Evolutionary conservation across 257 asterid genomes (phyloP), one percentile per base, ranked within the genome.

Genomic region (Solanum piurae): DNA sequence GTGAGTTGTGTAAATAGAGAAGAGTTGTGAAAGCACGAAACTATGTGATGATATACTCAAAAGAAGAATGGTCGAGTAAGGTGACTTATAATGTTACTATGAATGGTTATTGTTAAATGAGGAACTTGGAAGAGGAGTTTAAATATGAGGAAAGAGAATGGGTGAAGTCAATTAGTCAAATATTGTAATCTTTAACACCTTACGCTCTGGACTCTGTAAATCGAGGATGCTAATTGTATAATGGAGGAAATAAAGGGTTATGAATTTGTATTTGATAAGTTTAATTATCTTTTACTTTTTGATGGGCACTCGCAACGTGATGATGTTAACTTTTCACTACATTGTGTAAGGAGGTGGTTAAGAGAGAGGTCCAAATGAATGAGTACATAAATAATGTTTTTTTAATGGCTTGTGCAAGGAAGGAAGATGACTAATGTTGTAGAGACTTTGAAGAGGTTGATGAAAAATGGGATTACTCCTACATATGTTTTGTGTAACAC

Each of bases 301-400:
- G 93, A 95, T 86, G 98, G 98, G 75, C 91, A 88, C 87, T 90
- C 91, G 2, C 91, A 92, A 88, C 75, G 77, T 79, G 95, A 96
- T 34, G 73, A 94, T 87, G 90, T 90, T 55, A 95, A 91, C 75
- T 92, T 93, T 87, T 91, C 95, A 12, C 62, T 94, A 91, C 91
- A 11, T 89, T 93, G 87, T 95, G 86, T 87, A 94, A 89, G 34
- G 94, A 93, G 21, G 93, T 94, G 2, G 77, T 88, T 83, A 87
- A 64, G 80, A 92, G 87, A 88, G 98, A 97, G 72, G 89, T 93
- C 55, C 80, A 8, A 84, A 86, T 95, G 75, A 92, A 92, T 64
- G 93, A 84, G 83, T 89, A 94, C 85, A 85, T 93, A 12, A 91
- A 90, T 88, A 84, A 93, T 82, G 90, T 91, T 87, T 90, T 90